A percentile compares a stretch with the other conserved stretches of the same genome.
Conservation (phyloP, 2,329 filamentous ascomycete genomes). For the Claviceps spartinae region DNA sequence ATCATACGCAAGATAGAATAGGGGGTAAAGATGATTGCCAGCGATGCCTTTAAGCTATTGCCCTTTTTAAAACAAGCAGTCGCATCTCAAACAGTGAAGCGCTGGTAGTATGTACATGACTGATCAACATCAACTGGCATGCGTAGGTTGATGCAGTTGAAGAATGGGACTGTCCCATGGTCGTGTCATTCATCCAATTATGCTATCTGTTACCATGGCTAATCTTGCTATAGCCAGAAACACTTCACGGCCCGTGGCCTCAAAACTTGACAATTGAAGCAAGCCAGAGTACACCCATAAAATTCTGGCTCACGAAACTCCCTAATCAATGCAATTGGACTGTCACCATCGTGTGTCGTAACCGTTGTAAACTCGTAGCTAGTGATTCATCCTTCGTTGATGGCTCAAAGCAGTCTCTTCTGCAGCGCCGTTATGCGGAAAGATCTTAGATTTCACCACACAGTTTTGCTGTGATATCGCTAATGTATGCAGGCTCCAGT, state of each 20-base stretch:
- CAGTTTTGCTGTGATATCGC: constrained; percentile 73
- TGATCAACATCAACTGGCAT: not conserved
- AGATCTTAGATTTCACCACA: constrained; percentile 63
- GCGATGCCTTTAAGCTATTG: constrained; percentile 1
- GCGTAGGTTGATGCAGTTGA: not conserved
- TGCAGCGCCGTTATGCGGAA: not conserved
- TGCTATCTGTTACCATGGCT: not conserved
- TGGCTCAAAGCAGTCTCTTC: not conserved
- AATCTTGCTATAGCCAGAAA: not conserved
- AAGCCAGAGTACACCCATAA: not conserved
- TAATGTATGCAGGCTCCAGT: constrained; percentile 81
- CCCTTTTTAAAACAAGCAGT: not conserved
- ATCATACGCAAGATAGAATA: constrained; percentile 22
- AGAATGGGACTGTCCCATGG: too few species aligned
- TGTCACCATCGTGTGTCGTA: not conserved
- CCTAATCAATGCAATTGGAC: constrained; percentile 6
- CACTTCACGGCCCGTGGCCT: not conserved
- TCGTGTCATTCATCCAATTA: not conserved
- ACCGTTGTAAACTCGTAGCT: not conserved
- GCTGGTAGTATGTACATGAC: not conserved
- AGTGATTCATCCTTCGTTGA: not conserved
- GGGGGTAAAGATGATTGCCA: constrained; percentile 6
- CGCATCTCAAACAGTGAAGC: not conserved
- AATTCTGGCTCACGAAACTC: constrained; percentile 10
- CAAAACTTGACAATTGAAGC: not conserved